Conservation (phyloP, 768 basidiomycete genomes). For the Collybia nuda region DNA sequence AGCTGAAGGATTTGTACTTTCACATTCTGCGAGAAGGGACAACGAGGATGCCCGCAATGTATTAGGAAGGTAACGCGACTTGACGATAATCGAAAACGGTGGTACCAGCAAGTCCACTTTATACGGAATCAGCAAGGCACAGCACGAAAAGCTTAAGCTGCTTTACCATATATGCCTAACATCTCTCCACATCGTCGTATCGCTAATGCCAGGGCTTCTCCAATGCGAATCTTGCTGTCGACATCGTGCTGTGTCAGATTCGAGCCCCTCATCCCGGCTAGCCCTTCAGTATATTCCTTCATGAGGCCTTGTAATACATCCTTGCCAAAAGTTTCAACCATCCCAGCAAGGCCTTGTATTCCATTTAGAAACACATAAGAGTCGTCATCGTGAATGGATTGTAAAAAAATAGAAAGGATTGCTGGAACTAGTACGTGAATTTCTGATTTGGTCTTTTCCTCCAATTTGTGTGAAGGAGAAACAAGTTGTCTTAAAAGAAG, state of each 20-base stretch:
- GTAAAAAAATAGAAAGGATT: slow-evolving; percentile 84
- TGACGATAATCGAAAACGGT: slow-evolving; percentile 62
- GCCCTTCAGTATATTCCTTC: slow-evolving; percentile 58
- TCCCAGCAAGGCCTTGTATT: slow-evolving; percentile 83
- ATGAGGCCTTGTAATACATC: slow-evolving; percentile 70
- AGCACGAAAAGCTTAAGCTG: background rate
- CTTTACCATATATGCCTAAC: slow-evolving; percentile 66
- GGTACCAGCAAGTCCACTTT: slow-evolving; percentile 75
- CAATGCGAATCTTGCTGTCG: slow-evolving; percentile 73
- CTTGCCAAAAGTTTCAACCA: slow-evolving; percentile 77
- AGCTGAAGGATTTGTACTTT: slow-evolving; percentile 61
- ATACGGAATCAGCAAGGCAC: slow-evolving; percentile 4
- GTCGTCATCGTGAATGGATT: slow-evolving; percentile 86
- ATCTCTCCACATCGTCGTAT: slow-evolving; percentile 72
- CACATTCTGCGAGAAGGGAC: slow-evolving; percentile 72
- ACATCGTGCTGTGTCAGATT: slow-evolving; percentile 60
- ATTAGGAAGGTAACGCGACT: slow-evolving; percentile 62
- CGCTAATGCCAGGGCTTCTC: slow-evolving; percentile 82
- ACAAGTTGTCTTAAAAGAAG: slow-evolving; percentile 80
- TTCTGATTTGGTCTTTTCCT: slow-evolving; percentile 20
- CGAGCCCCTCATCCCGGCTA: slow-evolving; percentile 48
- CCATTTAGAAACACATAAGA: slow-evolving; percentile 95
- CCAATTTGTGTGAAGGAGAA: slow-evolving; percentile 26
- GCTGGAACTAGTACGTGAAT: slow-evolving; percentile 75
- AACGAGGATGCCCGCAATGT: slow-evolving; percentile 62